A percentile compares a stretch with the other conserved stretches of the same genome.
Conservation (phyloP, 2,329 filamentous ascomycete genomes). For the Penicillium sp. region DNA sequence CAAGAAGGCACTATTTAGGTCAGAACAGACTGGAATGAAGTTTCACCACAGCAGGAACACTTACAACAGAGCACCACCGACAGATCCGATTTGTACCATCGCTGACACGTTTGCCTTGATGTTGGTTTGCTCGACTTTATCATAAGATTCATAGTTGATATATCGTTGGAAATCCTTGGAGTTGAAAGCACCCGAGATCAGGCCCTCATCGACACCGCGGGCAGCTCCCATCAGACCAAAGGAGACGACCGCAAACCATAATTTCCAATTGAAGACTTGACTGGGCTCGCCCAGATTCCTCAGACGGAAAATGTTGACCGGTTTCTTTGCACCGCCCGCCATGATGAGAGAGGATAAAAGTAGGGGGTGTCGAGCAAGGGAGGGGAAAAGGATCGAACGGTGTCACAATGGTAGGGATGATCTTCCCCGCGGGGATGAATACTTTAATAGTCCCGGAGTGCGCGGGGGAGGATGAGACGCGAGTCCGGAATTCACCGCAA, state of each 20-base stretch:
- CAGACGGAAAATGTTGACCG: conserved; percentile 53
- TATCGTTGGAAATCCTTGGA: conserved; percentile 57
- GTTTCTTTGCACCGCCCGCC: conserved; percentile 44
- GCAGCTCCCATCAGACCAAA: conserved; percentile 72
- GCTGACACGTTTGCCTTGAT: conserved; percentile 70
- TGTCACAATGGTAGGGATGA: background rate
- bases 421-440: background rate
- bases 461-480: background rate
- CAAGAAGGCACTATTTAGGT: conserved; percentile 41
- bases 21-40: background rate
- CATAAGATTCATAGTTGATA: conserved; percentile 54
- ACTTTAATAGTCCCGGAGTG: background rate
- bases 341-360: conserved; percentile 18
- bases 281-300: conserved; percentile 60
- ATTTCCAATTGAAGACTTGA: conserved; percentile 68
- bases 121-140: conserved; percentile 53
- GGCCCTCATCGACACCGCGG: conserved; percentile 71
- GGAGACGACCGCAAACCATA: conserved; percentile 70
- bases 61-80: conserved; percentile 61
- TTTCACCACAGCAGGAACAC: too few relatives aligned
- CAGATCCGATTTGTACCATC: conserved; percentile 75
- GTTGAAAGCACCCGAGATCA: conserved; percentile 67
- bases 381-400: background rate
- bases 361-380: too few relatives aligned
- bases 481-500: background rate